phyloP scores from a whole-genome alignment of 2,329 filamentous ascomycete genomes.

The Colletotrichum viniferum region DNA sequence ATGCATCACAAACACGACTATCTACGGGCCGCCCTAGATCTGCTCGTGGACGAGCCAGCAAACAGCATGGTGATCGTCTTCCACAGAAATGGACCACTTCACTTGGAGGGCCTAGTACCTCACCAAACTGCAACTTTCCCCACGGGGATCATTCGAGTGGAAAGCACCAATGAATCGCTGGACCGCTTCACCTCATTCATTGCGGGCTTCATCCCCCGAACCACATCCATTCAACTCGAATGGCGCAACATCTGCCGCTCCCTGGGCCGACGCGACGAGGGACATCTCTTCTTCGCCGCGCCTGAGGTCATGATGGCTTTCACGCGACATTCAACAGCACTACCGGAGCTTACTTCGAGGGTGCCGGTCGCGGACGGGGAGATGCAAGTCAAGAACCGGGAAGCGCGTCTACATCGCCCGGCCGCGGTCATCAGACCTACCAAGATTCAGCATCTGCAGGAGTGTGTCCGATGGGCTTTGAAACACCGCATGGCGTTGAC shows the following conservation, averaged over 20 bases:
- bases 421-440: slow-evolving; percentile 51
- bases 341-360: slow-evolving; percentile 45
- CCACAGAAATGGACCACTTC: slow-evolving; percentile 51
- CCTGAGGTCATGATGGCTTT: slow-evolving; percentile 58
- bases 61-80: slow-evolving; percentile 57
- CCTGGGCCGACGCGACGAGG: slow-evolving; percentile 43
- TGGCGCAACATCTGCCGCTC: slow-evolving; percentile 60
- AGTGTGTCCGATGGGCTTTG: slow-evolving; percentile 61
- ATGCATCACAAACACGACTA: slow-evolving; percentile 52
- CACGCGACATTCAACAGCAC: slow-evolving; percentile 44
- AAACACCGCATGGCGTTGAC: slow-evolving; percentile 48
- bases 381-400: slow-evolving; percentile 52
- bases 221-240: slow-evolving; percentile 30
- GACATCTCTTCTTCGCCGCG: slow-evolving; percentile 49
- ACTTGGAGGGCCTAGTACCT: slow-evolving; percentile 52
- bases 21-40: slow-evolving; percentile 49
- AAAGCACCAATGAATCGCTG: slow-evolving; percentile 47
- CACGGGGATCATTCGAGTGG: slow-evolving; percentile 45
- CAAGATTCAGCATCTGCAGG: slow-evolving; percentile 52
- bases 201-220: slow-evolving; percentile 46
- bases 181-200: slow-evolving; percentile 59
- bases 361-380: slow-evolving; percentile 39
- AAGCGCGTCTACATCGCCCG: slow-evolving; percentile 50
- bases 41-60: slow-evolving; percentile 45
- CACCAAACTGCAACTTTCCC: slow-evolving; percentile 52